Conservation (phyloP, 306 rosid species). For the Quercus suber region DNA sequence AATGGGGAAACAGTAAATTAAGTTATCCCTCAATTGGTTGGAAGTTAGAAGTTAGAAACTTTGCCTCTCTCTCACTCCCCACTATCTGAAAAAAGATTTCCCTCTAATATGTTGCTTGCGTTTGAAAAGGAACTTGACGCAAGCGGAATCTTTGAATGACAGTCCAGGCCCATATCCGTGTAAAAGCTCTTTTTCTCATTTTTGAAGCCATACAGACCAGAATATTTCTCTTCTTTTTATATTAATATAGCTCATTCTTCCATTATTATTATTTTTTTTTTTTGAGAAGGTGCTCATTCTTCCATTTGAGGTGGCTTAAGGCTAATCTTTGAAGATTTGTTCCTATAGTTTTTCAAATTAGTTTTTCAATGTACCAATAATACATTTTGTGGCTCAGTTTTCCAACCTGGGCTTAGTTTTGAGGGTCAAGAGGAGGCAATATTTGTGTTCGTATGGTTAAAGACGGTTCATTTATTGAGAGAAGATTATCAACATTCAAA, state of each 20-base stretch:
- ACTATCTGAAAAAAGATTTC: too few species aligned
- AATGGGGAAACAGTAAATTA: neutral
- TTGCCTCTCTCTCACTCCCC: too few species aligned
- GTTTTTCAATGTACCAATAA: neutral
- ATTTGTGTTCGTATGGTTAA: neutral
- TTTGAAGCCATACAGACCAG: neutral
- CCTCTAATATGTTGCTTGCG: neutral
- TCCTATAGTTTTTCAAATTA: neutral
- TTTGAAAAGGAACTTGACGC: neutral
- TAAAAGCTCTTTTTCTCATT: neutral
- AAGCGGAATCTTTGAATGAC: constrained; percentile 16
- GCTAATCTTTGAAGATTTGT: neutral
- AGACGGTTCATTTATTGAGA: too few species aligned
- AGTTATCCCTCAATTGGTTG: neutral
- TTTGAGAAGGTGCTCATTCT: neutral
- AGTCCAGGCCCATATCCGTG: neutral
- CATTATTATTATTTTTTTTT: too few species aligned
- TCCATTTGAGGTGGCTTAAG: neutral
- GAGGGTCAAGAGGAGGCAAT: neutral
- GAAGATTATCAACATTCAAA: too few species aligned
- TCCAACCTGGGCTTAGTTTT: too few species aligned
- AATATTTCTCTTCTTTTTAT: neutral
- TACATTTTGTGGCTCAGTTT: neutral
- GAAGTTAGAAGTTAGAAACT: too few species aligned
- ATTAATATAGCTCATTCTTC: neutral